phyloP scores from a whole-genome alignment of 2,329 filamentous ascomycete species.

The Curvularia lunata region DNA sequence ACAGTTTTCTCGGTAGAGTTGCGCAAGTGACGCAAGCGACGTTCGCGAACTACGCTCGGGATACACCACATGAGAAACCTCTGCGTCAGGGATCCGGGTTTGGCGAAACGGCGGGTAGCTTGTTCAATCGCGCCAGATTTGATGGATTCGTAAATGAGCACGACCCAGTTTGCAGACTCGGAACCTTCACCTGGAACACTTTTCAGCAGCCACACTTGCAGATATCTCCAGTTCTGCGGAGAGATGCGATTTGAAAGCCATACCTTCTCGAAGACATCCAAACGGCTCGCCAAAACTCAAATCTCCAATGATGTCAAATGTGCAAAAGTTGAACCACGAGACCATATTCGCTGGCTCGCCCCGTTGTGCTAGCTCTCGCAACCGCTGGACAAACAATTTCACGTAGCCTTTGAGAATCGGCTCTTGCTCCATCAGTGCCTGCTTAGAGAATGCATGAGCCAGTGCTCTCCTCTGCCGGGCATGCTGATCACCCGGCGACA shows the following conservation, averaged over 20 bases:
- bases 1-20: conserved; percentile 43
- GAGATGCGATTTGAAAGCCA: background rate
- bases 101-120: conserved; percentile 39
- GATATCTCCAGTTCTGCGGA: background rate
- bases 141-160: conserved; percentile 44
- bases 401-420: conserved; percentile 51
- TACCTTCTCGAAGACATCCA: conserved; percentile 41
- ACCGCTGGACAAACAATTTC: conserved; percentile 48
- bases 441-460: conserved; percentile 51
- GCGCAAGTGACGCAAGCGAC: conserved; percentile 34
- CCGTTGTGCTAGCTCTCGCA: conserved; percentile 45
- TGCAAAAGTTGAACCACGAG: conserved; percentile 44
- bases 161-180: conserved; percentile 45
- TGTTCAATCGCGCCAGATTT: conserved; percentile 44
- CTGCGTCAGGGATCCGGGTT: conserved; percentile 32
- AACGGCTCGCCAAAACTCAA: conserved; percentile 43
- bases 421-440: conserved; percentile 50
- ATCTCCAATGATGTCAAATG: conserved; percentile 45
- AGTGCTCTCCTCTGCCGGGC: conserved; percentile 49
- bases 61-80: conserved; percentile 41
- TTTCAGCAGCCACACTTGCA: background rate
- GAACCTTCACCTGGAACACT: conserved; percentile 31
- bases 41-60: conserved; percentile 34
- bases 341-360: conserved; percentile 42
- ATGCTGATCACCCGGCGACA: conserved; percentile 50